phyloP scores from a whole-genome alignment of 495 filamentous ascomycete species.

The Penicillium steckii region DNA sequence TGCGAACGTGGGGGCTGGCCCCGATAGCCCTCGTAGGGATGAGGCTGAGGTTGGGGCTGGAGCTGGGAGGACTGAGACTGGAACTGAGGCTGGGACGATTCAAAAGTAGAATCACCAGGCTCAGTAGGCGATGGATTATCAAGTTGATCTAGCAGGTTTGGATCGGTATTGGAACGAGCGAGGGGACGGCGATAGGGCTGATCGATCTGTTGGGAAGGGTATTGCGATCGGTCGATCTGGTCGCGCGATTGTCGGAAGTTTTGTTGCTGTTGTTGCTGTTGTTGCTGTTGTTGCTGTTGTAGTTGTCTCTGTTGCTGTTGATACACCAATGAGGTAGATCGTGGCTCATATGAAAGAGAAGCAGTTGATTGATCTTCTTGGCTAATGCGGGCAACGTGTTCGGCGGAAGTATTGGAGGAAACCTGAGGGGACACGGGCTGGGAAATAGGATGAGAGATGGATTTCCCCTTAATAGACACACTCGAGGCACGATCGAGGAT shows the following conservation, averaged over 20 bases:
- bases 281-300: conserved; percentile 17
- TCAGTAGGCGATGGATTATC: conserved; percentile 47
- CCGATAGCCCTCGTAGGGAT: conserved; percentile 12
- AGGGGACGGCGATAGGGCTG: conserved; percentile 10
- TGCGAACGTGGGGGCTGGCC: conserved; percentile 9
- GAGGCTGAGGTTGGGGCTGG: conserved; percentile 4
- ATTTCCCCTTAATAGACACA: conserved; percentile 19
- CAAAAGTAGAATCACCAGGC: conserved; percentile 13
- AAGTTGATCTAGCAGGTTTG: conserved; percentile 37
- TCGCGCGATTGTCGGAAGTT: conserved; percentile 8
- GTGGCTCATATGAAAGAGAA: conserved; percentile 12
- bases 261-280: conserved; percentile 8
- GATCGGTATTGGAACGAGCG: conserved; percentile 32
- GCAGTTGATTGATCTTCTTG: conserved; percentile 10
- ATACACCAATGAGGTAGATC: conserved; percentile 13
- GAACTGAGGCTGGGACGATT: conserved; percentile 19
- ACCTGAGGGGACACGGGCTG: conserved; percentile 24
- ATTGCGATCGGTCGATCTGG: conserved; percentile 9
- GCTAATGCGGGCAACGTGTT: background rate
- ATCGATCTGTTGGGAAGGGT: conserved; percentile 9
- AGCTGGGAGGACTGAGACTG: conserved; percentile 9
- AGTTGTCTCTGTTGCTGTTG: conserved; percentile 16
- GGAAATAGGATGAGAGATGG: conserved; percentile 21
- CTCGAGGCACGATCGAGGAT: conserved; percentile 19
- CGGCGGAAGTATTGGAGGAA: conserved; percentile 4